Conservation (phyloP, 176 grass and related monocot genomes). For the Phragmites australis region DNA sequence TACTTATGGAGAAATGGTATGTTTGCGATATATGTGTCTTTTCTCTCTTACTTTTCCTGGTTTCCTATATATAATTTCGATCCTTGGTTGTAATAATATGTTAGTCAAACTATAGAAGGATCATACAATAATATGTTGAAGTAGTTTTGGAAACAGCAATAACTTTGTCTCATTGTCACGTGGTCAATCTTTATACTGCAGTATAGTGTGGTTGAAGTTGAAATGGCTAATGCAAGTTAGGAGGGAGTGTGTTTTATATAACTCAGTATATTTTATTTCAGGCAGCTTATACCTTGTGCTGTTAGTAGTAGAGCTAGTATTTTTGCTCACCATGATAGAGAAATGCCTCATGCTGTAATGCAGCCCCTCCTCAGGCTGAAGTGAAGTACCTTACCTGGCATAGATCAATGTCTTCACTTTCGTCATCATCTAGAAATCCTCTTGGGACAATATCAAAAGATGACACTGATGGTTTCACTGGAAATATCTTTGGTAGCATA, state of each 20-base stretch:
- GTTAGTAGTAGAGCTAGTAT: constrained; percentile 9
- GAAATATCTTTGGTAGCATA: constrained; percentile 61
- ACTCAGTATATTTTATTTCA: too few relatives aligned
- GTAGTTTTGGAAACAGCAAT: not conserved
- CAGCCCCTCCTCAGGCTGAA: constrained; percentile 73
- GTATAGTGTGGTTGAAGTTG: not conserved
- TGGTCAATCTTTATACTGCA: not conserved
- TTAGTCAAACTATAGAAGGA: constrained; percentile 9
- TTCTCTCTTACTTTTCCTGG: not conserved
- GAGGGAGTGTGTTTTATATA: not conserved
- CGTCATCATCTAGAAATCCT: constrained; percentile 86
- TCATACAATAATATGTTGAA: not conserved
- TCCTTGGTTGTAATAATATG: constrained; percentile 24
- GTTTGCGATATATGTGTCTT: not conserved
- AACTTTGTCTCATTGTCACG: not conserved
- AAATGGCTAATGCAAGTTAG: not conserved
- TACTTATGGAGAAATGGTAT: not conserved
- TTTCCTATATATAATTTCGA: not conserved
- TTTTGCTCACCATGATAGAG: constrained; percentile 9
- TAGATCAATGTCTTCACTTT: constrained; percentile 85
- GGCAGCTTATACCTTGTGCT: constrained; percentile 5
- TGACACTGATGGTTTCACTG: constrained; percentile 57
- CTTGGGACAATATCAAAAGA: constrained; percentile 57
- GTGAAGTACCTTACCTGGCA: constrained; percentile 81
- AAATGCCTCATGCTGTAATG: constrained; percentile 43